Base-by-base conservation (phyloP, 2,329 filamentous ascomycete species). In the Amylocarpus encephaloides region DNA sequence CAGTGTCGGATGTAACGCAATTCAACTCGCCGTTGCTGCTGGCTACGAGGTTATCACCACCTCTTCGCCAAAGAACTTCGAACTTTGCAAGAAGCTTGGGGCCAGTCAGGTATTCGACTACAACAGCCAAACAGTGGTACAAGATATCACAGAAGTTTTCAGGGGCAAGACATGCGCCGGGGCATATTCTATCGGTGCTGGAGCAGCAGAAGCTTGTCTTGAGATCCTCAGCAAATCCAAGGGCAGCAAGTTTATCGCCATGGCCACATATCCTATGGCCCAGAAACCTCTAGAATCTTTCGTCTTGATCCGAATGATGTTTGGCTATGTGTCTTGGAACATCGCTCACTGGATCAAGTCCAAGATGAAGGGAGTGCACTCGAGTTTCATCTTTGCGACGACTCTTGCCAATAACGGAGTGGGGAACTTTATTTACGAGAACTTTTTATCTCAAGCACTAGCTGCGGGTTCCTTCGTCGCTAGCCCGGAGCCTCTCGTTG, bases 81-180 rank as follows among this genome's bases (percentile, higher is more conserved):
- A 64, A 5, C 62, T 72, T 1, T 67, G 69, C 29, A 60, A 64
- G 35, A 47, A 40, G 0, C 68, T 62, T 42, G 73, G 73, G 5
- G 72, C 73, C 0, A 67, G 65, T 6, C 51, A 58, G 3, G 66
- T 59, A 1, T 74, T 73, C 52, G 68, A 74, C 59, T 73, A 70
- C 53, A 46, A 55, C 18, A 57, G 54, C 41, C 44, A 55, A 2
- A 62, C 53, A 1, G 48, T 65, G 16, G 50, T 60, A 29, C 57
- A 64, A 1, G 58, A 66, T 13, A 54, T 70, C 11, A 53, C 66
- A 29, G 43, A 58, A 53, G 4, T 61, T 61, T 49, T 69, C 32
- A 56, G 61, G 43, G 62, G 55, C 33, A 66, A 64, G 53, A 55
- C 48, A 5, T 54, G 52, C 11, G 67, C 63, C 1, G 67, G 67